phyloP scores from a whole-genome alignment of 1,139 yeast genomes.

The Yamadazyma blattariae region DNA sequence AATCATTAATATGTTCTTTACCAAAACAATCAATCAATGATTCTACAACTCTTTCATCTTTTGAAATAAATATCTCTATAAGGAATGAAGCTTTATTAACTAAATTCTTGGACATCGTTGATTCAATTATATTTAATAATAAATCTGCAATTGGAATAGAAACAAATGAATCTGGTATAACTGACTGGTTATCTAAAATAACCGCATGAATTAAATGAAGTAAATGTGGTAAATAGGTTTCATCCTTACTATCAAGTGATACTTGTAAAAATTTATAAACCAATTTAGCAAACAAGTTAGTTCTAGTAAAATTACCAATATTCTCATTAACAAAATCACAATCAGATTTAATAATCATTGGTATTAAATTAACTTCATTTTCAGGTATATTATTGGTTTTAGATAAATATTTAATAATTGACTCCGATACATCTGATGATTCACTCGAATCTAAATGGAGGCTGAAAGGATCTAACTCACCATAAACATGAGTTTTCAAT shows the following conservation, averaged over 20 bases:
- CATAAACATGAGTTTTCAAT: slow-evolving; percentile 39
- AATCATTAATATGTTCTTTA: slow-evolving; percentile 46
- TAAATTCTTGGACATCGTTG: slow-evolving; percentile 48
- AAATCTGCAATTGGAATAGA: slow-evolving; percentile 56
- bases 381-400: slow-evolving; percentile 24
- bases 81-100: slow-evolving; percentile 55
- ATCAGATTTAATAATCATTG: slow-evolving; percentile 28
- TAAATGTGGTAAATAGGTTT: slow-evolving; percentile 54
- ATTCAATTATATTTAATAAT: slow-evolving; percentile 49
- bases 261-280: slow-evolving; percentile 54
- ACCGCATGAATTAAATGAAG: slow-evolving; percentile 68
- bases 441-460: slow-evolving; percentile 32
- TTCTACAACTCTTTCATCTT: slow-evolving; percentile 48
- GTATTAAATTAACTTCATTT: slow-evolving; percentile 41
- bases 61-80: slow-evolving; percentile 46
- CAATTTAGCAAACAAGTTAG: slow-evolving; percentile 52
- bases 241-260: slow-evolving; percentile 49
- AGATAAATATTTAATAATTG: slow-evolving; percentile 26
- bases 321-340: slow-evolving; percentile 37
- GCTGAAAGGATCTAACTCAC: slow-evolving; percentile 37
- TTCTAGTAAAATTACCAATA: slow-evolving; percentile 53
- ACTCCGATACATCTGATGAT: slow-evolving; percentile 33
- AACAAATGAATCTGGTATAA: slow-evolving; percentile 45
- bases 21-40: slow-evolving; percentile 59
- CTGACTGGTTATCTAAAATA: slow-evolving; percentile 49